A percentile compares a stretch with the other conserved stretches of the same genome.
Evolutionary conservation across 164 flowering plant species (phyloP).

Genomic region (Sextonia rubra): DNA sequence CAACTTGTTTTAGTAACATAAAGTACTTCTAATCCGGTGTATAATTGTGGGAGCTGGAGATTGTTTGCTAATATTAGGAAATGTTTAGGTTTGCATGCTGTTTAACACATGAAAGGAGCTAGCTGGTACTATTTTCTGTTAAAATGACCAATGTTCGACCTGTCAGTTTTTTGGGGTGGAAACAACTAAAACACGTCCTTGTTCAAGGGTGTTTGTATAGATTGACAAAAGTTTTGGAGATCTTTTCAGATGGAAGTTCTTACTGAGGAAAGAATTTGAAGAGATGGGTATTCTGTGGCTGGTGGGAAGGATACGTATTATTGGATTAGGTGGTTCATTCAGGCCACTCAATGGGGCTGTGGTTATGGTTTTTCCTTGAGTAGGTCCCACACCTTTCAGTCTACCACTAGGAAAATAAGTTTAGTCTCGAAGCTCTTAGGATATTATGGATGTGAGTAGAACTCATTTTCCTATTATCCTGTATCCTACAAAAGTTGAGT

Average conservation of each 20-base stretch:
- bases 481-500: too few relatives aligned
- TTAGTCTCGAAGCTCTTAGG: too few relatives aligned
- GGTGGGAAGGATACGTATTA: neutral
- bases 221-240: too few relatives aligned
- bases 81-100: too few relatives aligned
- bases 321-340: conserved; percentile 12
- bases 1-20: neutral
- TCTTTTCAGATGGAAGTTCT: neutral
- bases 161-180: neutral
- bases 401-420: too few relatives aligned
- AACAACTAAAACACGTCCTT: neutral
- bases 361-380: neutral
- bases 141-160: neutral
- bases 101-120: too few relatives aligned
- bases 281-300: conserved; percentile 4
- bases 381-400: neutral
- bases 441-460: too few relatives aligned
- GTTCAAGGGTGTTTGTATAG: too few relatives aligned
- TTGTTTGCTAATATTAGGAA: neutral
- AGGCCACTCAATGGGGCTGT: neutral
- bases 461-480: too few relatives aligned
- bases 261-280: neutral
- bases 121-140: too few relatives aligned
- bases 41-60: neutral
- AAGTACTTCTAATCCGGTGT: neutral